phyloP scores from a whole-genome alignment of 805 yeast genomes.

The Kuraishia floccosa region DNA sequence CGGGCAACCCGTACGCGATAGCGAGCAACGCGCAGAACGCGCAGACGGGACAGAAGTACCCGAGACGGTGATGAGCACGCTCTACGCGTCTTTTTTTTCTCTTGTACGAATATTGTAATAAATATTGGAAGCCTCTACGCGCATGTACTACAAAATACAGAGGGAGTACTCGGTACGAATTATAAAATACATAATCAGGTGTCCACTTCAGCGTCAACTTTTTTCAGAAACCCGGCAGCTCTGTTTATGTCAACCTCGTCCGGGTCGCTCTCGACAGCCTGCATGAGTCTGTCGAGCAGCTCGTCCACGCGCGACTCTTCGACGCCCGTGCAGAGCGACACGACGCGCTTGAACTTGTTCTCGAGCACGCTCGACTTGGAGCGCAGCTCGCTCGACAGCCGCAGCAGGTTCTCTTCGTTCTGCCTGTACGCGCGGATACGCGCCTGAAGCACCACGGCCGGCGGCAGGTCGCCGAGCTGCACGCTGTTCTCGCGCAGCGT shows the following conservation, averaged over 20 bases:
- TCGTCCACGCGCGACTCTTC: slow-evolving; percentile 32
- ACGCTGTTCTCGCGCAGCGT: slow-evolving; percentile 15
- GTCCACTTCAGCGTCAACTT: slow-evolving; percentile 20
- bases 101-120: no score
- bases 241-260: slow-evolving; percentile 51
- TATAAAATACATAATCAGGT: background rate
- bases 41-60: no score
- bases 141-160: no score
- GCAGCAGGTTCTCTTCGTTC: slow-evolving; percentile 47
- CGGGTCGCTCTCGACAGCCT: slow-evolving; percentile 84
- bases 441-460: slow-evolving; percentile 49
- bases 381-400: slow-evolving; percentile 40
- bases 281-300: slow-evolving; percentile 72
- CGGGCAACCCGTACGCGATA: slow-evolving; percentile 12
- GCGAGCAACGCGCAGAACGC: slow-evolving; percentile 5
- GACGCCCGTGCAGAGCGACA: slow-evolving; percentile 80
- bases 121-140: no score
- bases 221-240: slow-evolving; percentile 42
- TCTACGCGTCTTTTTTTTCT: background rate
- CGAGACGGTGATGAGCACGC: no score
- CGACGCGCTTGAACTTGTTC: slow-evolving; percentile 76
- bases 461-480: slow-evolving; percentile 26
- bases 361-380: slow-evolving; percentile 48
- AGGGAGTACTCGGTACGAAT: no score
- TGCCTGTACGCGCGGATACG: slow-evolving; percentile 70